Evolutionary conservation across 129 eudicot genomes (phyloP), one percentile per base, ranked within the genome.

Genomic region (Tagetes patula): DNA sequence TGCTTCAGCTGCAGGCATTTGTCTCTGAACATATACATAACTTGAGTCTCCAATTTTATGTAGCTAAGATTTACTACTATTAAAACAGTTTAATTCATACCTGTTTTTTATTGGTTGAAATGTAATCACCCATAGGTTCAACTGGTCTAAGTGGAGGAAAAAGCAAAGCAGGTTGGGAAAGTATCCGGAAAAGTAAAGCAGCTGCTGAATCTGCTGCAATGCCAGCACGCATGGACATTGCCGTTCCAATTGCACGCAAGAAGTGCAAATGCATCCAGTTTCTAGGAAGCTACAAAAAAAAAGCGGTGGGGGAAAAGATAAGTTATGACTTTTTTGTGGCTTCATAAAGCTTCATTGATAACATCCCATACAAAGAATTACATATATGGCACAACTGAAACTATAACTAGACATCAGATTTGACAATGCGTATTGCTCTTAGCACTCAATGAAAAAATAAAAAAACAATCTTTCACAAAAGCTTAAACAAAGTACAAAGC

Each of bases 251-350:
- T 73, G 98, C 98, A 12, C 98, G 90, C 83, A 90, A 65, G 72
- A 94, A 94, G 82, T 94, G 98, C 84, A 94, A 87, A 81, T 94
- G 98, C 98, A 94, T 86, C 98, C 98, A 94, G 77, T 94, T 94
- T 78, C 96, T 86, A 27, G 96, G 98, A 72, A 94, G 95, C 98
- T 94, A 68, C 80, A 83, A 34, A 27, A 67, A 68, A 58, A 34
- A 66, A 20, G 27, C 27, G 48, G 43, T 11, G 30, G 9, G 10
- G 33, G 20, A 3, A 34, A 39, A 38, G 69, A 38, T 39, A 38
- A 64, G 69, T 40, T 6, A 64, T 14, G 7, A 33, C 49, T 20
- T 3, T 64, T 64, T 38, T 61, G 8, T 34, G 40, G 65, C 38
- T 32, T 33, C 5, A 59, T 8, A 58, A 33, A 59, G 4, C 37